Evolutionary conservation across 116 monocot species (phyloP).

Genomic region (Dioscorea cayenensis): DNA sequence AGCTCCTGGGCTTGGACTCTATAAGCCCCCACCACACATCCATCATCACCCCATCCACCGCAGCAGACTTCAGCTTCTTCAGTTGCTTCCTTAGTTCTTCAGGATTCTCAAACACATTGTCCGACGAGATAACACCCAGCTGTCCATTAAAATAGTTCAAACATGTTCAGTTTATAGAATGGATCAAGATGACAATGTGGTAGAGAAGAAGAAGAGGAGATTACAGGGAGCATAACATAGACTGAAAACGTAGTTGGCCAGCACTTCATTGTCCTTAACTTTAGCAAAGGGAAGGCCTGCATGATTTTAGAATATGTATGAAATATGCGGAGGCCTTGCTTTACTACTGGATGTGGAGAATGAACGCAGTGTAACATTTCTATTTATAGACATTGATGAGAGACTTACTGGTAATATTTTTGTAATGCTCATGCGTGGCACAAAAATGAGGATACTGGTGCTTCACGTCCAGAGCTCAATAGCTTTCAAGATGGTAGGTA

Average conservation of each 20-base stretch:
- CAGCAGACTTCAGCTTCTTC: constrained; percentile 18
- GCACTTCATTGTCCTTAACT: neutral
- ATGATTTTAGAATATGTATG: constrained; percentile 1
- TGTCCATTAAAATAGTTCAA: neutral
- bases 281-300: constrained; percentile 8
- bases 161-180: neutral
- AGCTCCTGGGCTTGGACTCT: constrained; percentile 20
- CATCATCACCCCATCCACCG: constrained; percentile 49
- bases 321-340: neutral
- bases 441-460: too few relatives aligned
- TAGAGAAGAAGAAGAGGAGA: neutral
- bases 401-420: neutral
- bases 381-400: neutral
- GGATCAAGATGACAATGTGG: neutral
- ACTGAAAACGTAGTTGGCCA: constrained; percentile 5
- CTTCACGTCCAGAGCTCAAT: too few relatives aligned
- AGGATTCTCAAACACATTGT: constrained; percentile 27
- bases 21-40: constrained; percentile 61
- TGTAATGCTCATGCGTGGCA: too few relatives aligned
- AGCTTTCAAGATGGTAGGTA: too few relatives aligned
- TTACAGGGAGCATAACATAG: constrained; percentile 14
- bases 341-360: neutral
- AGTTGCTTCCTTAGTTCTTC: constrained; percentile 10
- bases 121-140: constrained; percentile 25
- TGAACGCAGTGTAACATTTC: neutral